Evolutionary conservation across 352 stramenopile species (phyloP), one percentile per base, ranked within the genome.

Genomic region (Elongisporangium anandrum): DNA sequence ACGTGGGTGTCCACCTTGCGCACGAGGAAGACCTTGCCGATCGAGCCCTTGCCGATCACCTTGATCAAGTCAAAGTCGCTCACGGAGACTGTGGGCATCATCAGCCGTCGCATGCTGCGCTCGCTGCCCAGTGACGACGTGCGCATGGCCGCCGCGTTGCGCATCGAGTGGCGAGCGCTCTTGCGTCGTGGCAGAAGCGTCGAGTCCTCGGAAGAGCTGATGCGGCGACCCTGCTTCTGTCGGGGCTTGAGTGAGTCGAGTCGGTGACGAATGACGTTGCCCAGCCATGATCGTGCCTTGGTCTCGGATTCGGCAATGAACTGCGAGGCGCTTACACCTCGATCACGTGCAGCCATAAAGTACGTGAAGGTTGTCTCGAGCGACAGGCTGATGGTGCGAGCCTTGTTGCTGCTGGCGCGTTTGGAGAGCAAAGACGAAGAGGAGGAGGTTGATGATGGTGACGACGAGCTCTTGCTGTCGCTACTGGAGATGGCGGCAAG

Each of bases 21-120:
- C 29, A 95, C 88, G 10, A 96, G 69, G 50, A 96, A 86, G 8
- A 97, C 90, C 66, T 96, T 97, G 54, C 91, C 91, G 60, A 97
- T 96, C 62, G 64, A 85, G 26, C 85, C 85, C 50, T 89, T 87
- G 38, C 85, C 85, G 50, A 95, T 91, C 16, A 93, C 81, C 47
- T 88, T 85, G 59, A 95, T 89, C 65, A 92, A 59, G 23, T 92
- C 80, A 61, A 95, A 93, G 60, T 95, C 85, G 39, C 86, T 90
- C 13, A 93, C 85, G 34, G 88, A 96, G 22, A 88, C 71, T 7
- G 72, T 64, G 49, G 75, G 49, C 0, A 64, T 54, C 38, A 67
- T 73, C 16, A 64, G 60, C 24, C 63, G 61, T 4, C 60, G 57
- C 13, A 69, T 70, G 21, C 73, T 73, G 19, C 71, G 51, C n/a